Conservation (phyloP, 1,139 yeast species). For the Candida gigantensis region DNA sequence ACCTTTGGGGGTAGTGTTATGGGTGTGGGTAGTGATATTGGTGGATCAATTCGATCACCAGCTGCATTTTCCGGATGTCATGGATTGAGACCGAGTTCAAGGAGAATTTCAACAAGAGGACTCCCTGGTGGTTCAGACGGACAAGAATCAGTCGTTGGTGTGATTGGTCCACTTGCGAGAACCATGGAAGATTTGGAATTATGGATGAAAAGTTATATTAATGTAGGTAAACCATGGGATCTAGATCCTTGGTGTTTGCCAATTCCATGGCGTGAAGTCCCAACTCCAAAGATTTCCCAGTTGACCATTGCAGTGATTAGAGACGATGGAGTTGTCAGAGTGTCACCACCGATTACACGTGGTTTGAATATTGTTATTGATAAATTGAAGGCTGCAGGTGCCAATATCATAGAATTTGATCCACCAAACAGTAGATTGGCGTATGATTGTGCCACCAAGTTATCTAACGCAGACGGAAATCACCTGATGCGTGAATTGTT, state of each 20-base stretch:
- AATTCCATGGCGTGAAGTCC: slow-evolving; percentile 63
- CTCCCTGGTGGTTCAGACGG: slow-evolving; percentile 55
- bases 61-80: slow-evolving; percentile 69
- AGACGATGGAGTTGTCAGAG: slow-evolving; percentile 39
- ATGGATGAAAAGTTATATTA: slow-evolving; percentile 58
- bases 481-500: slow-evolving; percentile 50
- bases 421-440: slow-evolving; percentile 54
- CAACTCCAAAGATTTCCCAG: slow-evolving; percentile 40
- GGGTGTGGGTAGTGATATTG: slow-evolving; percentile 78
- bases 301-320: slow-evolving; percentile 41
- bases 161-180: slow-evolving; percentile 64
- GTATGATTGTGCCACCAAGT: slow-evolving; percentile 48
- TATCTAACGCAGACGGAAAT: slow-evolving; percentile 64
- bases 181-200: slow-evolving; percentile 64
- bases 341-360: slow-evolving; percentile 59
- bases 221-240: slow-evolving; percentile 70
- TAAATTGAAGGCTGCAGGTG: slow-evolving; percentile 34
- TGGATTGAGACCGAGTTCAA: slow-evolving; percentile 70
- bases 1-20: slow-evolving; percentile 64
- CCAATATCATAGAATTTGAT: slow-evolving; percentile 41
- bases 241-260: slow-evolving; percentile 56
- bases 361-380: slow-evolving; percentile 29
- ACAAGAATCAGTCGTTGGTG: slow-evolving; percentile 60
- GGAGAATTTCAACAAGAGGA: slow-evolving; percentile 49
- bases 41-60: slow-evolving; percentile 77